Base-by-base conservation (phyloP, 345 rosid genomes). In the Pistacia vera region DNA sequence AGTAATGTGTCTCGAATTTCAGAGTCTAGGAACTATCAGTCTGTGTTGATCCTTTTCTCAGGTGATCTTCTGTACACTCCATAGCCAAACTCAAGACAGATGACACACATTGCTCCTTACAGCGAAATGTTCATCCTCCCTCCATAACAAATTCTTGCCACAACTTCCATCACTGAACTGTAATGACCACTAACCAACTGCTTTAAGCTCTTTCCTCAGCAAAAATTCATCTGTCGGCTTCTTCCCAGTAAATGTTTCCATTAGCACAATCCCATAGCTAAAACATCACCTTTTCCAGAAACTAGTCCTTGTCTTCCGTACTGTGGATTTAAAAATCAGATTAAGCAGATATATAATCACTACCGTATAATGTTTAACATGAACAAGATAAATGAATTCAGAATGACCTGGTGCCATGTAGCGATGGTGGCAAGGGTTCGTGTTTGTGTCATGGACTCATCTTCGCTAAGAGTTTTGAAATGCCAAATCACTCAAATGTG, bases 341-440 rank as follows among this genome's bases (percentile, higher is more conserved):
- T 13, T 35, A 22, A 13, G 14, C 8, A 30, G 13, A 68, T 12
- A 11, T 1, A 18, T 28, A 16, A 13, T 54, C 57, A 54, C 13
- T 54, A 51, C 0, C 9, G 3, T 8, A 1, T n/a, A 13, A 44
- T 16, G 7, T 11, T 33, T 38, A 11, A 51, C 0, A n/a, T 1
- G 48, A 70, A 35, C 6, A 48, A 30, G 9, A 33, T 2, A 10
- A 22, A 22, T 5, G 22, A 71, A 20, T 36, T 58, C 18, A 10
- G 51, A 56, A 56, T 35, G 46, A 72, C 75, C 75, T 41, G 75
- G 75, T 22, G 52, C 75, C 58, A 71, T 71, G 20, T 71, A 71
- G 22, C 77, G 2, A 73, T 33, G 11, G 68, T 62, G n/a, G 68
- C 76, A 12, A 73, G 67, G 1, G 59, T 61, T 28, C 14, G 22